Base-by-base conservation (phyloP, 2,329 filamentous ascomycete species). In the Endothia cerciana region DNA sequence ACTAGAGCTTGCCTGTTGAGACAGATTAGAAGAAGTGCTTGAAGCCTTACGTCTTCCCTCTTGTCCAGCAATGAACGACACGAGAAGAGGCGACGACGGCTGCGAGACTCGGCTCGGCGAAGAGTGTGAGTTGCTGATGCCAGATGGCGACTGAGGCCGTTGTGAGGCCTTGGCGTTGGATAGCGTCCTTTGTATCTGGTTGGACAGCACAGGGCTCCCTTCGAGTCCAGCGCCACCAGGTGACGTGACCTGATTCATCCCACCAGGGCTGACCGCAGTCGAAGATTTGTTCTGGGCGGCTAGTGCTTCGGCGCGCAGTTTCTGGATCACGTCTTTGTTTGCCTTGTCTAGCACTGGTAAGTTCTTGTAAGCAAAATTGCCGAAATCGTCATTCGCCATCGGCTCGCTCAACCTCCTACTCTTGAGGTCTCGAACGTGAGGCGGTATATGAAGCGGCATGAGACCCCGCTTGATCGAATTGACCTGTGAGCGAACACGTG, bases 281-380 rank as follows among this genome's bases (percentile, higher is more conserved):
- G 80, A 75, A 41, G 80, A 78, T 72, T 89, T 89, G 73, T 77
- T 86, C 70, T 89, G 87, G 1, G 82, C 79, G 2, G 87, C 93
- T 80, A 97, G 85, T 3, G 95, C 94, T 77, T 98, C 94, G 28
- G 94, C 93, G 13, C 94, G 89, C 65, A 99, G 83, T 76, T 98
- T 98, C 73, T 98, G 94, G 40, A 99, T 97, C 38, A 98, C 93
- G 73, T 99, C 95, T 76, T 99, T 99, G 79, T 99, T 99, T 63
- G 95, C 95, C 77, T 97, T 98, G 73, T 98, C 95, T 22, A 99
- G 83, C 25, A 98, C 94, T 0, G 94, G 94, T 59, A 99, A 81
- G 72, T 99, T 99, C 80, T 99, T 99, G 83, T 97, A 99, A 47
- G 93, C 88, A 77, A 99, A 99, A 69, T 88, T 93, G 40, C 95